Conservation (phyloP, 768 basidiomycete species). For the Russula compacta region DNA sequence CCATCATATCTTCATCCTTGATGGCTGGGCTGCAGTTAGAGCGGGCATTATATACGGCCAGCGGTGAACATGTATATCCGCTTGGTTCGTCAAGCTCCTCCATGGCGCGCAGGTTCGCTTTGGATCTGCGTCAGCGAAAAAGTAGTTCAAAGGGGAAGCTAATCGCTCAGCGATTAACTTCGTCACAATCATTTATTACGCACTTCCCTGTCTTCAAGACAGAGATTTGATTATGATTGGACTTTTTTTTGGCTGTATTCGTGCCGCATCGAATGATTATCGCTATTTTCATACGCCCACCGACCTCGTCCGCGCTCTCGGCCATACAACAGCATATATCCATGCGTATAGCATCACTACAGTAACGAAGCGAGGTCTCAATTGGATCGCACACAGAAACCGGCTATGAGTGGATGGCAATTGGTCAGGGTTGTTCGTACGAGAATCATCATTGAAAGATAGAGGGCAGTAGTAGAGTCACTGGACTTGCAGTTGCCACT, state of each 20-base stretch:
- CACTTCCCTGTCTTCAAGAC: constrained; percentile 64
- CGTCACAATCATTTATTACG: constrained; percentile 56
- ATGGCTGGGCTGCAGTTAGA: constrained; percentile 64
- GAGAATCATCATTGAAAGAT: too few relatives aligned
- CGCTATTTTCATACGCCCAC: neutral
- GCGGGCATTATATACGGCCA: constrained; percentile 49
- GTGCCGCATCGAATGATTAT: neutral
- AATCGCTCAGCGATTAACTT: constrained; percentile 50
- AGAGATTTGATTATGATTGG: constrained; percentile 20
- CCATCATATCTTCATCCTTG: constrained; percentile 54
- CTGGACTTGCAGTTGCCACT: neutral
- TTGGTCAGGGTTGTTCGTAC: neutral
- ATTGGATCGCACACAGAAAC: neutral
- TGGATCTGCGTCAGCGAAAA: constrained; percentile 47
- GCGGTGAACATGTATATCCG: constrained; percentile 39
- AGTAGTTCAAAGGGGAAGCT: constrained; percentile 40
- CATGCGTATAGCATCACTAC: neutral
- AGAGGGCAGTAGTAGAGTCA: neutral
- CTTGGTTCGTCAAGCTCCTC: constrained; percentile 56
- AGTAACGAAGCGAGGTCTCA: neutral
- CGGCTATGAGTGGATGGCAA: neutral
- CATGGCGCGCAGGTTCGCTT: constrained; percentile 57
- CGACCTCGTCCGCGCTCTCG: neutral
- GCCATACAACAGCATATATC: neutral
- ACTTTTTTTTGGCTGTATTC: neutral